Evolutionary conservation across 805 yeast genomes (phyloP), one percentile per base, ranked within the genome.

Genomic region (Debaryomyces hansenii): DNA sequence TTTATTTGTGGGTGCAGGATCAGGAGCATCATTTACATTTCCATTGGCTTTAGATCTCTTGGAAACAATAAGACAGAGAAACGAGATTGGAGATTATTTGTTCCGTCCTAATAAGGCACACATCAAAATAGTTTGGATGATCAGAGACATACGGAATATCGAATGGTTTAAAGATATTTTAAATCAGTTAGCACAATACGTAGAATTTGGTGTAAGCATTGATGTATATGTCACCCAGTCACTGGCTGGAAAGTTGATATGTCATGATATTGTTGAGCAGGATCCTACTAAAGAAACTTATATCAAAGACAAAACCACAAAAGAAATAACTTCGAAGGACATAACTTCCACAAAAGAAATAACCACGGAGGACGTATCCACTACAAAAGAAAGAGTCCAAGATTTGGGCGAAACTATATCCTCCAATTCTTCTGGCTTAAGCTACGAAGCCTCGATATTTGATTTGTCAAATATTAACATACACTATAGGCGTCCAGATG

Each of bases 21-120:
- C 75, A 2, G 83, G 83, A 2, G 72, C 70, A 5, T 66, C 81
- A 1, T 76, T 72, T 54, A 62, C 68, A 1, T 64, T 77, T 41
- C 80, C 82, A 1, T 66, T 74, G 1, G 74, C 77, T 7, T 55
- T 76, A 32, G 74, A 72, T 37, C 57, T 75, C 33, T 51, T 76
- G 20, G 50, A 62, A 36, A 54, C 60, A 4, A 57, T 72, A 14
- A 46, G 61, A 41, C 29, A 31, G 10, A 58, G 66, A 42, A 63
- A 69, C 18, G 46, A 42, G 1, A 55, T 35, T 0, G 57, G 54
- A 4, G 78, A 74, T 42, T 69, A 37, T 48, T 51, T 69, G 31
- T 57, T 59, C 32, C 60, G 78, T 32, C 74, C 76, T 1, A 39
- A 45, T 6, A 38, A 45, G 8, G 50, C 68, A 1, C 36, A 35